Conservation (phyloP, 2,329 filamentous ascomycete species). For the Camillea tinctor region DNA sequence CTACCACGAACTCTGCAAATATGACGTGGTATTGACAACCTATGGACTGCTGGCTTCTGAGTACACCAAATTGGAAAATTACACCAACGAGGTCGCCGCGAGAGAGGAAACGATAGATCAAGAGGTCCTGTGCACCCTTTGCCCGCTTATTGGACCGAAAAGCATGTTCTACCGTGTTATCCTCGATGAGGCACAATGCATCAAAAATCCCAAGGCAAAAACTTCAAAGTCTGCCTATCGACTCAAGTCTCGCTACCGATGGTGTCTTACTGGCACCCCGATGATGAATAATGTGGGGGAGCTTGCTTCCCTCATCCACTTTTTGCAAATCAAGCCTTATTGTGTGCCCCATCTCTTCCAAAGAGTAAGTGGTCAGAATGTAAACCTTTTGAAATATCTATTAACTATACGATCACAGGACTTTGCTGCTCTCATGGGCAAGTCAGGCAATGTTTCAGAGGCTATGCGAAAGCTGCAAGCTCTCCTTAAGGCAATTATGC, state of each 20-base stretch:
- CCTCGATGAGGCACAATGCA: constrained; percentile 76
- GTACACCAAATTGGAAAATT: constrained; percentile 59
- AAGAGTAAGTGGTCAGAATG: constrained; percentile 38
- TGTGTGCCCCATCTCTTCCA: constrained; percentile 62
- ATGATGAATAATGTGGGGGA: constrained; percentile 87
- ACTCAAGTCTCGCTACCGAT: constrained; percentile 61
- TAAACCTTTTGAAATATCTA: constrained; percentile 1
- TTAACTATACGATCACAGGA: constrained; percentile 28
- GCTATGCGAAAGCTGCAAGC: constrained; percentile 73
- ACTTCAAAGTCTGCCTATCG: constrained; percentile 58
- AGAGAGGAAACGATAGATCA: constrained; percentile 38
- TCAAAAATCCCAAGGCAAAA: constrained; percentile 71
- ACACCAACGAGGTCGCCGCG: constrained; percentile 47
- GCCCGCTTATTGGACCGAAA: constrained; percentile 60
- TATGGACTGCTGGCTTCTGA: constrained; percentile 70
- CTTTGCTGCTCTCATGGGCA: constrained; percentile 37
- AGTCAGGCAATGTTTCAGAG: constrained; percentile 44
- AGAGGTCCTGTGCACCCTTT: constrained; percentile 38
- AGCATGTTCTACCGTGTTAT: constrained; percentile 68
- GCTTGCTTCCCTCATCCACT: constrained; percentile 73
- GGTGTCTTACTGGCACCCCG: constrained; percentile 78
- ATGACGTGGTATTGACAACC: constrained; percentile 75
- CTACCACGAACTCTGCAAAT: constrained; percentile 60
- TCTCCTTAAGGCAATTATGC: constrained; percentile 75
- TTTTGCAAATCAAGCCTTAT: constrained; percentile 76